Conservation (phyloP, 176 grass and related monocot genomes). For the Canna indica region DNA sequence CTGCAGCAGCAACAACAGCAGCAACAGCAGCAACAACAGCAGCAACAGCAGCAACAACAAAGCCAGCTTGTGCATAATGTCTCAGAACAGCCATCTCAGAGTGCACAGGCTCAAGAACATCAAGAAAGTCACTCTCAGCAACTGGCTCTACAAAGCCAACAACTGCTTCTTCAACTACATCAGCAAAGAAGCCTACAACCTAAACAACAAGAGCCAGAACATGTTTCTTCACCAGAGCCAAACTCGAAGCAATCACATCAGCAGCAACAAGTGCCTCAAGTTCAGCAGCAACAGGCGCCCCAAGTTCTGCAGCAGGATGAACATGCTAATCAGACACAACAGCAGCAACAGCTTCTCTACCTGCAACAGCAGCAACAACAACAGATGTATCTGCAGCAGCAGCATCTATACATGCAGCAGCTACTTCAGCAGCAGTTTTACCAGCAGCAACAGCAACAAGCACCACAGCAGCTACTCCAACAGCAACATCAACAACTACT, state of each 20-base stretch:
- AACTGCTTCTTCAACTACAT: slow-evolving; percentile 3
- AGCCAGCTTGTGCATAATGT: slow-evolving; percentile 31
- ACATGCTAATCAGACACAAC: slow-evolving; percentile 27
- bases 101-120: background rate
- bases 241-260: slow-evolving; percentile 29
- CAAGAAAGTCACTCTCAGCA: slow-evolving; percentile 1
- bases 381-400: slow-evolving; percentile 59
- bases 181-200: slow-evolving; percentile 4
- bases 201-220: slow-evolving; percentile 19
- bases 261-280: slow-evolving; percentile 33
- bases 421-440: slow-evolving; percentile 10
- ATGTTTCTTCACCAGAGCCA: slow-evolving; percentile 25
- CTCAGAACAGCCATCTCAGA: slow-evolving; percentile 1
- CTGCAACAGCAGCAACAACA: slow-evolving; percentile 38
- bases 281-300: slow-evolving; percentile 29
- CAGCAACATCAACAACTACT: slow-evolving; percentile 30
- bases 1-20: slow-evolving; percentile 60
- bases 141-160: background rate
- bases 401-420: slow-evolving; percentile 29
- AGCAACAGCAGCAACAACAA: slow-evolving; percentile 40
- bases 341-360: slow-evolving; percentile 65
- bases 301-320: slow-evolving; percentile 36
- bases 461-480: slow-evolving; percentile 24
- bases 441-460: slow-evolving; percentile 11
- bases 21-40: slow-evolving; percentile 62